phyloP scores from a whole-genome alignment of 371 early-diverging fungal genomes.

The Mucor saturninus region DNA sequence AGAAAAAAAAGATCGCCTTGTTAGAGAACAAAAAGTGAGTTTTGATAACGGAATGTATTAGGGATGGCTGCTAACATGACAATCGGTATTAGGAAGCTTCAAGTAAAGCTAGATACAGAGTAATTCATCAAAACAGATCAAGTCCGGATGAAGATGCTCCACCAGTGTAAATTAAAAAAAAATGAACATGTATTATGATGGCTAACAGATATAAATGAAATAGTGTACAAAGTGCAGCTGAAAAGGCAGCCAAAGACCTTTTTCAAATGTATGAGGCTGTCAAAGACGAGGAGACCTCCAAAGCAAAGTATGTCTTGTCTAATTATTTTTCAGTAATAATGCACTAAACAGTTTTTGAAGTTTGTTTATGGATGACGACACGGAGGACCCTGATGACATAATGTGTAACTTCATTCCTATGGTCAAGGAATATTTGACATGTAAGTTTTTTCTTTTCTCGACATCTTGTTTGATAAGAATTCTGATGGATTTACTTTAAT shows the following conservation, averaged over 20 bases:
- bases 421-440: slow-evolving; percentile 72
- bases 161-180: slow-evolving; percentile 25
- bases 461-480: neutral
- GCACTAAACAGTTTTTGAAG: slow-evolving; percentile 3
- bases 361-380: slow-evolving; percentile 41
- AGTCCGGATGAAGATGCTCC: slow-evolving; percentile 29
- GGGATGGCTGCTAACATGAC: no score
- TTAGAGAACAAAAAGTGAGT: slow-evolving; percentile 37
- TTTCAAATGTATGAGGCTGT: slow-evolving; percentile 75
- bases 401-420: slow-evolving; percentile 77
- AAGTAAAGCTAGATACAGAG: slow-evolving; percentile 62
- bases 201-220: neutral
- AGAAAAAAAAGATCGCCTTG: slow-evolving; percentile 43
- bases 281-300: slow-evolving; percentile 56
- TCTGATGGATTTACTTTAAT: neutral
- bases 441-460: slow-evolving; percentile 32
- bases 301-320: slow-evolving; percentile 31
- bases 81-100: slow-evolving; percentile 35
- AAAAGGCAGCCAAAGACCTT: slow-evolving; percentile 46
- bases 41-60: neutral
- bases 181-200: neutral
- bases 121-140: slow-evolving; percentile 58
- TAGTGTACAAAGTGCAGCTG: slow-evolving; percentile 46
- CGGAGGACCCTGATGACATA: slow-evolving; percentile 58
- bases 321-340: no score